Base-by-base conservation (phyloP, 2,329 filamentous ascomycete genomes). In the Plenodomus lindquistii region DNA sequence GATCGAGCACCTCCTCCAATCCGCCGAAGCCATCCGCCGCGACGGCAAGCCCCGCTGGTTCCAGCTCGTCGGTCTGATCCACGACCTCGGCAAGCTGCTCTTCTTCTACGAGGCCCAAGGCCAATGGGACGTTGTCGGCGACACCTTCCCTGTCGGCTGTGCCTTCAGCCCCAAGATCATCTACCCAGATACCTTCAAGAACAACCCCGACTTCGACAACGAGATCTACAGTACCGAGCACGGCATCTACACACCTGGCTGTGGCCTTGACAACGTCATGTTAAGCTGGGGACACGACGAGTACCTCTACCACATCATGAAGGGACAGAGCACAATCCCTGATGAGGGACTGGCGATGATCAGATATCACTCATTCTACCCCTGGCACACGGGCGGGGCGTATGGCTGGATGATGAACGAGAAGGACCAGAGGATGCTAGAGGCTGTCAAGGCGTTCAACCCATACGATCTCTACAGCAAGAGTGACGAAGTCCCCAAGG, bases 391-490 rank as follows among this genome's bases (percentile, higher is more conserved):
- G 52, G 86, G 87, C 71, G 87, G 86, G 45, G 91, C 89, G 6
- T 96, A 96, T 75, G 73, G 75, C 52, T 84, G 90, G 73, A 82
- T 96, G 72, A 96, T 96, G 91, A 82, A 87, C 70, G 85, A 87
- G 52, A 87, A 91, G 68, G 91, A 96, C 63, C 76, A 86, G 71
- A 80, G 81, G 63, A 91, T 95, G 86, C 76, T 95, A 61, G 83
- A 84, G 66, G 90, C 90, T 8, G 91, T 95, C 41, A 82, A 84
- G 72, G 89, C 88, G 0, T 96, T 96, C 75, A 96, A 96, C 71
- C 90, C 91, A 0, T 96, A 96, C 64, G 91, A 96, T 69, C 69
- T 96, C 43, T 96, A 96, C 77, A 93, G 88, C 77, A 96, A 96
- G 85, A 91, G 86, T 61, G 91, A 96, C 64, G 88, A 84, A 19